Conservation (phyloP, 2,329 filamentous ascomycete species). For the Penicillium thymicola region DNA sequence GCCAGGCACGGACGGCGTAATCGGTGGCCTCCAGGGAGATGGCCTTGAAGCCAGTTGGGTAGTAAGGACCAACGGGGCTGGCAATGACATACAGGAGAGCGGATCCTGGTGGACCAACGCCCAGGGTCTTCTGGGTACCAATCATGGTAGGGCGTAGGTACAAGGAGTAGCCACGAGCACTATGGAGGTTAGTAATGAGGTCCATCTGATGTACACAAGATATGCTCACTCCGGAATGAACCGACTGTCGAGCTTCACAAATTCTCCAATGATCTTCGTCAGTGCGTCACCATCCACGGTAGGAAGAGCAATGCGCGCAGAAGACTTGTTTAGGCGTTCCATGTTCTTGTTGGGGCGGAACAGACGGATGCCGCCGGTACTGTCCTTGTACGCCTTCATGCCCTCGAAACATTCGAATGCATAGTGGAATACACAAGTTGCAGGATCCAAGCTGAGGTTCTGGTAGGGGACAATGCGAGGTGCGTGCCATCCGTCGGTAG, state of each 20-base stretch:
- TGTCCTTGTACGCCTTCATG: conserved; percentile 98
- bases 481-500: conserved; percentile 74
- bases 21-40: conserved; percentile 92
- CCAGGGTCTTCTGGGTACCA: conserved; percentile 90
- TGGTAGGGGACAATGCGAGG: conserved; percentile 90
- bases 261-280: conserved; percentile 75
- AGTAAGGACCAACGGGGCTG: conserved; percentile 94
- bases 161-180: conserved; percentile 77
- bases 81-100: conserved; percentile 94
- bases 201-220: background rate
- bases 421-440: conserved; percentile 97
- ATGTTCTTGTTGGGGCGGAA: conserved; percentile 98
- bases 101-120: conserved; percentile 85
- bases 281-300: conserved; percentile 73
- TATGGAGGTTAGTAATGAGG: conserved; percentile 24
- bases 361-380: conserved; percentile 70
- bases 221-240: conserved; percentile 74
- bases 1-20: conserved; percentile 96
- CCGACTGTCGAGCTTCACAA: conserved; percentile 76
- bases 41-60: conserved; percentile 97
- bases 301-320: conserved; percentile 86
- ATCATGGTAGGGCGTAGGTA: conserved; percentile 97
- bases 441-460: conserved; percentile 93
- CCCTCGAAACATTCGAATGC: conserved; percentile 98
- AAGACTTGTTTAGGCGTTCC: conserved; percentile 87